These are phyloP conservation scores for Gossypium gossypioides DNA, from an alignment of 441 rosid genomes.

Conservation along the genomic window DNA sequence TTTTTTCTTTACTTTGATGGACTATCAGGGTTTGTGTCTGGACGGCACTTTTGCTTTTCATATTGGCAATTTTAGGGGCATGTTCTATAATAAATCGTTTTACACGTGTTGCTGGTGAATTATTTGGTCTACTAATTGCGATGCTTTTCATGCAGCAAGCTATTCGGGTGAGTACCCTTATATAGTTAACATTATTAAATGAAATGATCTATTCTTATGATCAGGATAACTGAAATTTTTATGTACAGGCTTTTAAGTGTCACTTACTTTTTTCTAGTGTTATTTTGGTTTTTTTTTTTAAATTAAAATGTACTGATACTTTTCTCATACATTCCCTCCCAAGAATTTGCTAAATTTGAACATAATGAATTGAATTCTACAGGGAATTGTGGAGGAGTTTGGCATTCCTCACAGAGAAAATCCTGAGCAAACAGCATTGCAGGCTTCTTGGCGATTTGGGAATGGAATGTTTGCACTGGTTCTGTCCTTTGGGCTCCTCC, in stretches of 20 bases:
- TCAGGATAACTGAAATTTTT: slow-evolving; percentile 9
- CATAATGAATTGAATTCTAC: slow-evolving; percentile 14
- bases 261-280: neutral
- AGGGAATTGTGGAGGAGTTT: slow-evolving; percentile 77
- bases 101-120: slow-evolving; percentile 74
- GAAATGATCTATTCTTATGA: neutral
- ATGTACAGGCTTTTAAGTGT: neutral
- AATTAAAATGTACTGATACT: neutral
- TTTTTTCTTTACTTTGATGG: slow-evolving; percentile 14
- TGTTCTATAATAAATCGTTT: slow-evolving; percentile 77
- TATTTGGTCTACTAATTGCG: slow-evolving; percentile 73
- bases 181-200: neutral
- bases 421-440: slow-evolving; percentile 41
- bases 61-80: slow-evolving; percentile 57
- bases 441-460: slow-evolving; percentile 65
- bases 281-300: neutral
- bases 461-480: slow-evolving; percentile 81
- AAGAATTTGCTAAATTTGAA: neutral
- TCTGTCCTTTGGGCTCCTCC: slow-evolving; percentile 63
- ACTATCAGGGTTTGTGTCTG: slow-evolving; percentile 64
- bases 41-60: slow-evolving; percentile 67
- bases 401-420: slow-evolving; percentile 57
- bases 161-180: slow-evolving; percentile 41
- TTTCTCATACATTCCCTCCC: slow-evolving; percentile 1
- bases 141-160: slow-evolving; percentile 87